These are phyloP conservation scores for Nepenthes mirabilis DNA, from an alignment of 148 eudicot genomes.

Conservation along the genomic window DNA sequence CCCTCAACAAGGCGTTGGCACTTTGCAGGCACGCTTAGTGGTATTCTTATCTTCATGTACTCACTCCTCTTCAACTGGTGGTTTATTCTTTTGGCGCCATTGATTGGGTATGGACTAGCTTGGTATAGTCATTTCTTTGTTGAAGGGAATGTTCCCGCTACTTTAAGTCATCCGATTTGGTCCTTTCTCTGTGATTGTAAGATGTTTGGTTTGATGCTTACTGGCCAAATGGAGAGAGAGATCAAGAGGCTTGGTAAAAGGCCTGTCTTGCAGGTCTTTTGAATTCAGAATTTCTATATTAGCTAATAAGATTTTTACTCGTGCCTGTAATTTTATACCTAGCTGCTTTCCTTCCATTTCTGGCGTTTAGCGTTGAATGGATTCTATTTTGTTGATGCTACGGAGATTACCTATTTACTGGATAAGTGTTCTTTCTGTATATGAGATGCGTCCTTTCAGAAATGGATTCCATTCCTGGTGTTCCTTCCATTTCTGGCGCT, in stretches of 20 bases:
- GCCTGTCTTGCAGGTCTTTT: slow-evolving; percentile 54
- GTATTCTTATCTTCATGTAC: slow-evolving; percentile 35
- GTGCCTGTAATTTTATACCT: background rate
- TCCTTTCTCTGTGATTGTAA: slow-evolving; percentile 75
- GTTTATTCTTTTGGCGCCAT: slow-evolving; percentile 53
- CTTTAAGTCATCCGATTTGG: slow-evolving; percentile 90
- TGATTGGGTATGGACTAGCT: slow-evolving; percentile 69
- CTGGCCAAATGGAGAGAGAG: slow-evolving; percentile 80
- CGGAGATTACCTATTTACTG: background rate
- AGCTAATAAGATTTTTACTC: background rate
- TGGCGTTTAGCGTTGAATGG: background rate
- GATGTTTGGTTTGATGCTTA: slow-evolving; percentile 90
- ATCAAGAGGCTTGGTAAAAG: slow-evolving; percentile 92
- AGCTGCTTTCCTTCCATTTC: background rate
- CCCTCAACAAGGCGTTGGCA: slow-evolving; percentile 92
- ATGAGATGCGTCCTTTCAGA: no score
- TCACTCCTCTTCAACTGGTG: slow-evolving; percentile 53
- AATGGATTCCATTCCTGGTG: no score
- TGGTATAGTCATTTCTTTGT: slow-evolving; percentile 92
- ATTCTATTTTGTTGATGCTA: background rate
- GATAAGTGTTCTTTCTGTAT: background rate
- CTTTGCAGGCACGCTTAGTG: slow-evolving; percentile 54
- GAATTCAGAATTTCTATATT: slow-evolving; percentile 2
- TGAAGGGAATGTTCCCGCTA: slow-evolving; percentile 68
- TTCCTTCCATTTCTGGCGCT: no score